Percentiles rank a stretch among this genome's conserved stretches.
Conservation (phyloP, 129 eudicot species). For the Escallonia rubra region DNA sequence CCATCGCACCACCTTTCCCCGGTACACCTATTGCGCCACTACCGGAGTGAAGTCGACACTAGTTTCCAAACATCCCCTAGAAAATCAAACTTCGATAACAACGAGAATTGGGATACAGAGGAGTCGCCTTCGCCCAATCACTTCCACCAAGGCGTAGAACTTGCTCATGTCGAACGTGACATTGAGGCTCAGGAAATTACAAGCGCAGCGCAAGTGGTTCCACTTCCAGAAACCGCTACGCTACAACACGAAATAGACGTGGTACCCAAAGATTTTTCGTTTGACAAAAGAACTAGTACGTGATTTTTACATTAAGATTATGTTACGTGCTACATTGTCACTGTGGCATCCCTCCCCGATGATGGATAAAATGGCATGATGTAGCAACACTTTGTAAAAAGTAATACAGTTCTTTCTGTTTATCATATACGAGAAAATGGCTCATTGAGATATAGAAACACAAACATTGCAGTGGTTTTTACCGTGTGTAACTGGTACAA, state of each 20-base stretch:
- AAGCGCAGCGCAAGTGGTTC: conserved; percentile 18
- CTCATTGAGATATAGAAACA: not conserved
- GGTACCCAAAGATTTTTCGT: conserved; percentile 33
- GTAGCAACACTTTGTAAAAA: not conserved
- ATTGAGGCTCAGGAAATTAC: conserved; percentile 8
- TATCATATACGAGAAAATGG: not conserved
- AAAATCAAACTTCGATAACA: conserved; percentile 13
- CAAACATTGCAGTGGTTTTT: not conserved
- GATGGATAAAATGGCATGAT: not conserved
- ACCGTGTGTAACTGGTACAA: too few species aligned
- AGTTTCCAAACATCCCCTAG: conserved; percentile 17
- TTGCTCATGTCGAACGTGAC: conserved; percentile 7
- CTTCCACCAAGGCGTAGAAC: conserved; percentile 18
- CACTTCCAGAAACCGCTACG: conserved; percentile 4
- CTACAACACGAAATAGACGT: conserved; percentile 18
- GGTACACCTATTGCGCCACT: conserved; percentile 37
- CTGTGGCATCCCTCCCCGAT: too few species aligned
- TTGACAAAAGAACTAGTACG: conserved; percentile 26
- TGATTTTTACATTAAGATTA: not conserved
- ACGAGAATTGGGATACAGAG: conserved; percentile 20
- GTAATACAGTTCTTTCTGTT: not conserved
- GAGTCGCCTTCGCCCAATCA: conserved; percentile 24
- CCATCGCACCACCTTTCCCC: conserved; percentile 37
- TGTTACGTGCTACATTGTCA: not conserved
- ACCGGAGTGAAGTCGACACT: conserved; percentile 20